Evolutionary conservation across 2,329 filamentous ascomycete genomes (phyloP), one percentile per base, ranked within the genome.

Genomic region (Aspergillus pseudotamarii): DNA sequence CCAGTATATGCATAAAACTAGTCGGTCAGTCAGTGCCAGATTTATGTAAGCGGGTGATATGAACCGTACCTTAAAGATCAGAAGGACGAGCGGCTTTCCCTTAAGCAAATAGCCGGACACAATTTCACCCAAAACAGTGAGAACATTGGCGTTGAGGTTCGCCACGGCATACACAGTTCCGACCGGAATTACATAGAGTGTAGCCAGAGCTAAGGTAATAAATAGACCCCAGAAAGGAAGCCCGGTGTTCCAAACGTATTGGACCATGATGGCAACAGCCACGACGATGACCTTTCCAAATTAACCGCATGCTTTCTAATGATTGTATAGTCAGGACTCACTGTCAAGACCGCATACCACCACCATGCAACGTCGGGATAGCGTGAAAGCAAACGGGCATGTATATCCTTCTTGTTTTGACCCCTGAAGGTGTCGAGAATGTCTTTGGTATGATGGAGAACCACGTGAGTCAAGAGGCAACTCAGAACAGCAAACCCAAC

Each of bases 401-500:
- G 78, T 28, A 80, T 73, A 38, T 80, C 78, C 38, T 73, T 85
- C 19, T 68, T 69, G 6, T 59, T 64, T 12, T 62, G 48, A 6
- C 66, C 68, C 10, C 53, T 62, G 14, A 69, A 63, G 10, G 66
- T 64, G 16, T 57, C 57, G 12, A 67, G 51, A 23, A 74, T 70
- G 21, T 73, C 69, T 14, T 67, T 66, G 36, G 64, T 58, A 56
- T 73, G 66, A 56, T 68, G 68, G 2, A 74, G 58, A 23, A 63
- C 51, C 12, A 69, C 65, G 28, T 71, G 71, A 6, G 64, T 64
- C 21, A 71, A 59, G 10, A 72, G 83, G 23, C 86, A 83, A 2
- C 85, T 81, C 36, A 89, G 83, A n/a, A 86, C 84, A 6, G 88
- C 88, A 70, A 89, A 89, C 0, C 84, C 85, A 9, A 89, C 75